Conservation (phyloP, 495 filamentous ascomycete species). For the Schizothecium vesticola region DNA sequence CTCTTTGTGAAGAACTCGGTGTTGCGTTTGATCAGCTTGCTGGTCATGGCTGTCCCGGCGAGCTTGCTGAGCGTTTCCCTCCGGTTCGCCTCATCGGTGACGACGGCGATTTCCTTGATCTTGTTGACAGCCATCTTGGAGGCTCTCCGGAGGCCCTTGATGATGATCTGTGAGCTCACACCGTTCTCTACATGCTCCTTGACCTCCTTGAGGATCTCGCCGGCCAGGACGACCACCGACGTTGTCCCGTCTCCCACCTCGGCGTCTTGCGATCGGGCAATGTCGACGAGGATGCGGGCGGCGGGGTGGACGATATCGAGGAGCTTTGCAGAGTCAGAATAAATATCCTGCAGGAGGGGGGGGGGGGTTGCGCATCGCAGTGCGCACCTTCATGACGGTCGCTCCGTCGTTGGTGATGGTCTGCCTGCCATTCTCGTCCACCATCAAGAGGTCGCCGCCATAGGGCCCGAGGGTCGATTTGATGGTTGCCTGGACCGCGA, state of each 20-base stretch:
- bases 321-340: slow-evolving; percentile 51
- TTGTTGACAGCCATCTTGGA: slow-evolving; percentile 94
- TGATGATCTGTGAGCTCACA: slow-evolving; percentile 93
- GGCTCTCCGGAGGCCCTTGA: slow-evolving; percentile 89
- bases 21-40: slow-evolving; percentile 97
- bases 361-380: neutral
- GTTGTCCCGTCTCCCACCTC: slow-evolving; percentile 98
- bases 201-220: slow-evolving; percentile 93
- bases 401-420: slow-evolving; percentile 99
- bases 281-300: slow-evolving; percentile 95
- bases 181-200: slow-evolving; percentile 94
- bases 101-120: slow-evolving; percentile 93
- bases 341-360: slow-evolving; percentile 10
- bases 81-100: slow-evolving; percentile 77
- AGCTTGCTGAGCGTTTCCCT: slow-evolving; percentile 85
- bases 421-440: slow-evolving; percentile 89
- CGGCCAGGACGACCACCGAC: slow-evolving; percentile 91
- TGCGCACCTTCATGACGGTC: slow-evolving; percentile 91
- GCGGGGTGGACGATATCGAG: slow-evolving; percentile 98
- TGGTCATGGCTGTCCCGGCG: slow-evolving; percentile 97
- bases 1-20: slow-evolving; percentile 96
- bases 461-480: slow-evolving; percentile 95
- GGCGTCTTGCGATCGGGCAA: slow-evolving; percentile 96
- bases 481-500: slow-evolving; percentile 94
- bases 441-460: slow-evolving; percentile 90